Percentiles rank a stretch among this genome's conserved stretches.
These are phyloP conservation scores for Elymus sibiricus DNA, from an alignment of 176 grass and related monocot species.

Conservation along the genomic window DNA sequence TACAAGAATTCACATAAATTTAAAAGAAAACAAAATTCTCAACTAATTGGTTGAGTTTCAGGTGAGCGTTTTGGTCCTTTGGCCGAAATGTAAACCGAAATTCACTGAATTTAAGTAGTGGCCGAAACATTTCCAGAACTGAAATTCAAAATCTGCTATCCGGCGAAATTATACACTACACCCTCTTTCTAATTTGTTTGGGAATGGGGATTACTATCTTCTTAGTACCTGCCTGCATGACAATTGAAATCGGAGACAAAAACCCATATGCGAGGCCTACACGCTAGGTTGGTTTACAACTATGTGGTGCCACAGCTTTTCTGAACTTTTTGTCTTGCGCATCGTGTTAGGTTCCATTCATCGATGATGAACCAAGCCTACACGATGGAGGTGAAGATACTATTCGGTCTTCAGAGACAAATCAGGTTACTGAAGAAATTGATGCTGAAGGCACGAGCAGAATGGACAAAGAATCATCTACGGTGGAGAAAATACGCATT, in stretches of 20 bases:
- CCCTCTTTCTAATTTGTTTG: conserved; percentile 16
- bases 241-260: neutral
- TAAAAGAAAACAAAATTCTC: no score
- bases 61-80: no score
- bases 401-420: conserved; percentile 8
- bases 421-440: neutral
- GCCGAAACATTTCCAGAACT: no score
- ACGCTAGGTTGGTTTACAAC: neutral
- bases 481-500: conserved; percentile 44
- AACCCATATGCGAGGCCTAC: neutral
- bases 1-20: no score
- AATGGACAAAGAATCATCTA: conserved; percentile 22
- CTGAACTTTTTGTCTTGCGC: conserved; percentile 11
- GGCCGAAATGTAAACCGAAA: no score
- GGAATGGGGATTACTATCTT: neutral
- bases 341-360: conserved; percentile 38
- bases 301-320: neutral
- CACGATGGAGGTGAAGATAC: conserved; percentile 27
- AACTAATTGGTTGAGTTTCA: no score
- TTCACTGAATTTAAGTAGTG: no score
- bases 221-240: neutral
- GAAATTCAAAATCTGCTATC: no score
- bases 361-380: conserved; percentile 20
- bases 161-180: neutral
- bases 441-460: conserved; percentile 9